Evolutionary conservation across 1,139 yeast genomes (phyloP).

Genomic region (Meyerozyma elateridarum): DNA sequence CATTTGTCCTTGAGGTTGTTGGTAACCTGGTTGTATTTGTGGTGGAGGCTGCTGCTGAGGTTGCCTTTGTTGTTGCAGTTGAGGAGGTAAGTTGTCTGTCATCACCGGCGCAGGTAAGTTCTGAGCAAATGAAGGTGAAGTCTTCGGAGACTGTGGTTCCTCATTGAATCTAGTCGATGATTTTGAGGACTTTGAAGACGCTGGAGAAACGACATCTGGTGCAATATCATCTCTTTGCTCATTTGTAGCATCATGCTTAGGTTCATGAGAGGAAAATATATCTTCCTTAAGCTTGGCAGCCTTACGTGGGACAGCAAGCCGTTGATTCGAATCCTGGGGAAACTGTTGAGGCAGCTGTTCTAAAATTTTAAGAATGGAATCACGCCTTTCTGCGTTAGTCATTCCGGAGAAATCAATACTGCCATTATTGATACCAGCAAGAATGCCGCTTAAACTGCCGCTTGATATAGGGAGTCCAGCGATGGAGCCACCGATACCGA

Average conservation of each 20-base stretch:
- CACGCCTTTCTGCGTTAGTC: constrained; percentile 41
- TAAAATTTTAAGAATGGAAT: constrained; percentile 36
- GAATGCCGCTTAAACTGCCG: constrained; percentile 33
- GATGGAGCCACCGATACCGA: constrained; percentile 22
- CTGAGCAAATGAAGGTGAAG: constrained; percentile 24
- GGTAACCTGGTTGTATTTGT: constrained; percentile 2
- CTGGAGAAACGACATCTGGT: constrained; percentile 23
- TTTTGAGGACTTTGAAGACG: constrained; percentile 34
- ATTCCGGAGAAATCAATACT: constrained; percentile 38
- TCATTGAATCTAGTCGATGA: constrained; percentile 28
- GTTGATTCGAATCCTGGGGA: neutral
- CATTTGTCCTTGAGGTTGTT: neutral
- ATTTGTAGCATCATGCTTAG: constrained; percentile 7
- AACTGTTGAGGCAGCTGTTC: constrained; percentile 5
- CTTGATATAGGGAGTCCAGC: constrained; percentile 23
- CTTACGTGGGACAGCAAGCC: constrained; percentile 6
- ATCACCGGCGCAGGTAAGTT: no score
- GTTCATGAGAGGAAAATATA: constrained; percentile 28
- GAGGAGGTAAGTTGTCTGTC: constrained; percentile 11
- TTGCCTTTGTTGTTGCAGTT: constrained; percentile 13
- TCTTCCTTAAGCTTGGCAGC: constrained; percentile 35
- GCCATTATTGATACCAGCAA: constrained; percentile 36
- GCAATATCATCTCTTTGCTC: constrained; percentile 5
- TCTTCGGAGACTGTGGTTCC: constrained; percentile 41
- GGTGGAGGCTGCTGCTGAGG: constrained; percentile 6